Evolutionary conservation across 1,284 basidiomycete species (phyloP).

Genomic region (Naganishia sp.): DNA sequence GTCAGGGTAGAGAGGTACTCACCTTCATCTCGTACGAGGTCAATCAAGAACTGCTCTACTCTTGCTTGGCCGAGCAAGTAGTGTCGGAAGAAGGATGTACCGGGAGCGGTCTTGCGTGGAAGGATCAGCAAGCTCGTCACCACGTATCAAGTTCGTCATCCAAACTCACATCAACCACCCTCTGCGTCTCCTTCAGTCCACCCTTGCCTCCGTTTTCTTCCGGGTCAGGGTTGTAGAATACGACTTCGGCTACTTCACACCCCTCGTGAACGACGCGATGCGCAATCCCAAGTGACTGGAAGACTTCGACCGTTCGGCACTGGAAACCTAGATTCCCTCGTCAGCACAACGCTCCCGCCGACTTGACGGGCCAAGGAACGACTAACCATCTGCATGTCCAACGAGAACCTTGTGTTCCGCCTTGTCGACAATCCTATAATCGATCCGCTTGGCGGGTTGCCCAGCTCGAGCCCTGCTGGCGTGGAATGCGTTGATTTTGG

Average conservation of each 20-base stretch:
- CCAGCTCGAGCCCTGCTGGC: constrained; percentile 2
- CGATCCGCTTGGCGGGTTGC: constrained; percentile 29
- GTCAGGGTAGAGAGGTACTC: not conserved
- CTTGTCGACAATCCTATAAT: constrained; percentile 42
- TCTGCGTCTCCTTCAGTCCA: constrained; percentile 39
- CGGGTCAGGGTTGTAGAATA: constrained; percentile 40
- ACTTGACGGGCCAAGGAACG: not conserved
- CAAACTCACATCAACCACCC: constrained; percentile 38
- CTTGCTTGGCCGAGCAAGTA: constrained; percentile 43
- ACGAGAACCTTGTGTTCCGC: constrained; percentile 38
- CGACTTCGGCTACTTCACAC: constrained; percentile 42
- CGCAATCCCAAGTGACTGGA: constrained; percentile 40
- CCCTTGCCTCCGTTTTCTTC: constrained; percentile 27
- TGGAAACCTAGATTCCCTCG: constrained; percentile 29
- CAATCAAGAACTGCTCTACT: constrained; percentile 44
- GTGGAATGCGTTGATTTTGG: constrained; percentile 27
- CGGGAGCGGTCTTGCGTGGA: constrained; percentile 35
- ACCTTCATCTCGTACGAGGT: constrained; percentile 41
- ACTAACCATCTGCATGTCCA: constrained; percentile 40
- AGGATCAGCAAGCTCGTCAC: not conserved
- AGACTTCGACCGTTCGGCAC: constrained; percentile 46
- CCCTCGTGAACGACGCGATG: constrained; percentile 39
- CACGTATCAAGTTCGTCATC: not conserved
- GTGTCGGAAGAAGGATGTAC: constrained; percentile 40
- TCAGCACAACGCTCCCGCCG: not conserved